Evolutionary conservation across 2,329 filamentous ascomycete genomes (phyloP).

Genomic region (Ceratocystis colombiana): DNA sequence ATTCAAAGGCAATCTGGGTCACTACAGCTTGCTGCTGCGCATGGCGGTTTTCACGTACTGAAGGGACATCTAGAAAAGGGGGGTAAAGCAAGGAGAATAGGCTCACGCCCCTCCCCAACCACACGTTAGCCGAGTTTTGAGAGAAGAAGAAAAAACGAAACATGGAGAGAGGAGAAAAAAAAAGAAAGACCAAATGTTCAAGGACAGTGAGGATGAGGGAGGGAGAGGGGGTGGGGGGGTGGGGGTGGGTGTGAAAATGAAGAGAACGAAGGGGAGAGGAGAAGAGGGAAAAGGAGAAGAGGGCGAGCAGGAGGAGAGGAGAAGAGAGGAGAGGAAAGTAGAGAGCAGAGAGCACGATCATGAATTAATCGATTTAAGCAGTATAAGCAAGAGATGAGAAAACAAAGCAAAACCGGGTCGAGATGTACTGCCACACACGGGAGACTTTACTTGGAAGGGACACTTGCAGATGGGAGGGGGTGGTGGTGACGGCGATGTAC

Average conservation of each 20-base stretch:
- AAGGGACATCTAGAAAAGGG: slow-evolving; percentile 1
- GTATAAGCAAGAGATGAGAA: slow-evolving; percentile 7
- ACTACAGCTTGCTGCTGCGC: not conserved
- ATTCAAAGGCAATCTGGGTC: slow-evolving; percentile 13
- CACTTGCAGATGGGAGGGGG: slow-evolving; percentile 22
- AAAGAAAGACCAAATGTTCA: slow-evolving; percentile 15
- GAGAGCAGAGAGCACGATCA: not conserved
- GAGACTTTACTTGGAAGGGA: slow-evolving; percentile 33
- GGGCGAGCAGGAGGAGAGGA: not conserved
- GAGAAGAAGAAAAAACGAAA: not conserved
- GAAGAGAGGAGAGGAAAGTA: slow-evolving; percentile 8
- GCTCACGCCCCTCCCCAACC: slow-evolving; percentile 16
- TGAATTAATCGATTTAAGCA: slow-evolving; percentile 16
- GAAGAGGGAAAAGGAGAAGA: not conserved
- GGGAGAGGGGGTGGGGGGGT: no score
- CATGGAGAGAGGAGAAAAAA: not conserved
- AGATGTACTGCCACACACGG: slow-evolving; percentile 30
- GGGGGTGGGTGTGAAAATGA: no score
- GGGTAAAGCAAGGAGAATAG: slow-evolving; percentile 9
- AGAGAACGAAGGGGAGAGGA: no score
- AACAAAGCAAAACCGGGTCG: slow-evolving; percentile 10
- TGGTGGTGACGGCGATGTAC: not conserved
- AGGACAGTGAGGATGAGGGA: not conserved
- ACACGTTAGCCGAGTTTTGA: slow-evolving; percentile 6
- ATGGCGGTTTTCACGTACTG: slow-evolving; percentile 6